These are phyloP conservation scores for Hypoxylon sp. DNA, from an alignment of 2,329 filamentous ascomycete genomes.

Conservation along the genomic window DNA sequence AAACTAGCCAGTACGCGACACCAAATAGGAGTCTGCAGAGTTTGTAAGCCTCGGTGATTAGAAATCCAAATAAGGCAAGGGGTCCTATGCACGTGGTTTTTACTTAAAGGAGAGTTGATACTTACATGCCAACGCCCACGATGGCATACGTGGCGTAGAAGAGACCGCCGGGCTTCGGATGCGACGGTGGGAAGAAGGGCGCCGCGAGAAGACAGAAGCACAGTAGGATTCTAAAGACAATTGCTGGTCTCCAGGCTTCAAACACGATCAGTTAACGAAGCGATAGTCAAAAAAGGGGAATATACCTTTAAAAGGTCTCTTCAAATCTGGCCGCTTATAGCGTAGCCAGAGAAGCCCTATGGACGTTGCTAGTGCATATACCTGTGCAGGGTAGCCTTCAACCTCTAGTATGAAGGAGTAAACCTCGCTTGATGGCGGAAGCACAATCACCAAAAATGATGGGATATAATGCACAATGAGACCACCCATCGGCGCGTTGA, in stretches of 20 bases:
- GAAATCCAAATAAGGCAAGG: background rate
- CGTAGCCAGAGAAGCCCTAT: constrained; percentile 68
- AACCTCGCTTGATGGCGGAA: constrained; percentile 70
- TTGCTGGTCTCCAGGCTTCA: constrained; percentile 66
- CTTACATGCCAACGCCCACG: constrained; percentile 62
- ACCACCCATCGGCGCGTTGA: constrained; percentile 71
- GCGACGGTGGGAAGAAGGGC: constrained; percentile 67
- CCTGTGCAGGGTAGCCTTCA: constrained; percentile 71
- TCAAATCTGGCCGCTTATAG: constrained; percentile 63
- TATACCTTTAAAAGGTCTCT: constrained; percentile 64
- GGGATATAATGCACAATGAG: constrained; percentile 74
- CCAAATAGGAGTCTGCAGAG: constrained; percentile 64
- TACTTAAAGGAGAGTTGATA: constrained; percentile 25
- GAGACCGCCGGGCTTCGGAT: constrained; percentile 55
- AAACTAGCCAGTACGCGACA: constrained; percentile 72
- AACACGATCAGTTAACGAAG: background rate
- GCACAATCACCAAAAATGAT: constrained; percentile 69
- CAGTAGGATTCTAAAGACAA: constrained; percentile 62
- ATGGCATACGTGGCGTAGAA: constrained; percentile 64
- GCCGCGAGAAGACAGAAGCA: constrained; percentile 64
- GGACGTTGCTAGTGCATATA: constrained; percentile 65
- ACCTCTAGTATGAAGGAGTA: constrained; percentile 79
- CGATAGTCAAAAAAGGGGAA: background rate
- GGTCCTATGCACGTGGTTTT: background rate
- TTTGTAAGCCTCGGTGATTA: constrained; percentile 29